Conservation (phyloP, 164 flowering plant genomes). For the Cinnamomum micranthum region DNA sequence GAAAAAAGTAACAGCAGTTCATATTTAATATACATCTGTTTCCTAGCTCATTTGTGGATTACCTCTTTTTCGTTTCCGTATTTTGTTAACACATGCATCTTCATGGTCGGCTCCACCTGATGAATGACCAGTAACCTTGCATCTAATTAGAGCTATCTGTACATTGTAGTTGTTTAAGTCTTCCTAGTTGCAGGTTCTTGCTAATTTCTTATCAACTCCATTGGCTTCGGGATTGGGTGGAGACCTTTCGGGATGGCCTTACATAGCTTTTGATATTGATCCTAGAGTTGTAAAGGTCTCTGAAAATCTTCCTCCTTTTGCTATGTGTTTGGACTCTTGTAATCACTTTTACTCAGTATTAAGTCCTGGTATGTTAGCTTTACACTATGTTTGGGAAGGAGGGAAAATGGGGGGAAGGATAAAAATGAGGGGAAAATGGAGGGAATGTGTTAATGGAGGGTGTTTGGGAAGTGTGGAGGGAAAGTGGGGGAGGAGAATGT, state of each 20-base stretch:
- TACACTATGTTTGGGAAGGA: too few species aligned
- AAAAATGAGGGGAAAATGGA: too few species aligned
- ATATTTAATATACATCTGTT: not conserved
- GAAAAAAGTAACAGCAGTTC: not conserved
- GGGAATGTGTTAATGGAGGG: too few species aligned
- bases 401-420: too few species aligned
- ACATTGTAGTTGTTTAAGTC: slow-evolving; percentile 3
- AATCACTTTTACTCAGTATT: not conserved
- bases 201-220: slow-evolving; percentile 89
- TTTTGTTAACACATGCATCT: not conserved
- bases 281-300: slow-evolving; percentile 86
- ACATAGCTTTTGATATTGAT: slow-evolving; percentile 88
- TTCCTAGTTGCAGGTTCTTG: slow-evolving; percentile 65
- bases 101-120: not conserved
- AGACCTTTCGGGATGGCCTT: slow-evolving; percentile 64
- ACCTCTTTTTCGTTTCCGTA: not conserved
- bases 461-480: too few species aligned
- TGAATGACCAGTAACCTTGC: not conserved
- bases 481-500: too few species aligned
- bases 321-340: not conserved
- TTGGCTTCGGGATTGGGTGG: slow-evolving; percentile 74
- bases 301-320: not conserved
- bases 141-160: not conserved
- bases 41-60: not conserved
- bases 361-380: not conserved